Evolutionary conservation across 2,329 filamentous ascomycete species (phyloP).

Genomic region (Cryphonectria radicalis): DNA sequence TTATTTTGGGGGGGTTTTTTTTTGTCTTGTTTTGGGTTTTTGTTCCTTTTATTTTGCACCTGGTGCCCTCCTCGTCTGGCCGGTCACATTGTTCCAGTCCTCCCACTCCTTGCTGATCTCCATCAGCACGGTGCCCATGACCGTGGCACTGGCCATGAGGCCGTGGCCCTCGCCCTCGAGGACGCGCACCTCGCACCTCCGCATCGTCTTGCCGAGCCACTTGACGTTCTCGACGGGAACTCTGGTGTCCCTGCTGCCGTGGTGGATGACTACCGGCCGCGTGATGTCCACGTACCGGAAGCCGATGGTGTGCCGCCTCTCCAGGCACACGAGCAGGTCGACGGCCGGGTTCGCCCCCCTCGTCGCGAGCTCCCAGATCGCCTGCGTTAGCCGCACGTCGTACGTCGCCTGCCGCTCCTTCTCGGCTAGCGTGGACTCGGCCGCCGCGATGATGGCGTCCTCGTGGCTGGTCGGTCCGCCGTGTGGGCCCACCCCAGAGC

Average conservation of each 20-base stretch:
- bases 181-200: slow-evolving; percentile 86
- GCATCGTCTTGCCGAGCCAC: slow-evolving; percentile 95
- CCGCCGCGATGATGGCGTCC: slow-evolving; percentile 51
- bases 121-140: slow-evolving; percentile 93
- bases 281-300: slow-evolving; percentile 98
- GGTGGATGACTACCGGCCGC: slow-evolving; percentile 88
- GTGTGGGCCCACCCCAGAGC: slow-evolving; percentile 1
- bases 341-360: slow-evolving; percentile 91
- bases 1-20: no score
- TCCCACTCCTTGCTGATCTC: slow-evolving; percentile 96
- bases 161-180: slow-evolving; percentile 93
- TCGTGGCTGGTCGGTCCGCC: slow-evolving; percentile 27
- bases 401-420: slow-evolving; percentile 76
- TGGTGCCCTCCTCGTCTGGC: slow-evolving; percentile 19
- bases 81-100: slow-evolving; percentile 72
- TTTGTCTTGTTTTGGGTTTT: no score
- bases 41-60: slow-evolving; percentile 9
- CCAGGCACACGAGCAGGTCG: slow-evolving; percentile 89
- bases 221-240: slow-evolving; percentile 94
- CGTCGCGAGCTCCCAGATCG: slow-evolving; percentile 93
- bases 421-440: slow-evolving; percentile 66
- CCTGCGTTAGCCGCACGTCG: slow-evolving; percentile 84
- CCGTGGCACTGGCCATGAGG: slow-evolving; percentile 88
- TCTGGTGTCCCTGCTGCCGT: slow-evolving; percentile 85
- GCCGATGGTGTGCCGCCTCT: slow-evolving; percentile 87